Percentiles rank a stretch among this genome's conserved stretches.
Evolutionary conservation across 2,329 filamentous ascomycete genomes (phyloP).

Genomic region (Acrodontium crateriforme): DNA sequence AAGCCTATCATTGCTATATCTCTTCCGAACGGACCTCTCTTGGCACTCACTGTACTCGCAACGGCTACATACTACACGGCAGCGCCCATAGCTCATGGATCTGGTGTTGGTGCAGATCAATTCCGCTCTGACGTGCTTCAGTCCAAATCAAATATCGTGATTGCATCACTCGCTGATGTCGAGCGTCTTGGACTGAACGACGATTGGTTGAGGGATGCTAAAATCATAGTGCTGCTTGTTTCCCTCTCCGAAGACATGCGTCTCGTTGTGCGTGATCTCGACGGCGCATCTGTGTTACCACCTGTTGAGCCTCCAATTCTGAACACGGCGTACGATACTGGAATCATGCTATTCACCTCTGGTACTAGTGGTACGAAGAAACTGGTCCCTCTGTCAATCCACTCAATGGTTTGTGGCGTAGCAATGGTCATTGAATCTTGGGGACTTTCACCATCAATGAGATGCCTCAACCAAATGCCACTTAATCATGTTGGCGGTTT

Average conservation of each 20-base stretch:
- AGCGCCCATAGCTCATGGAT: conserved; percentile 38
- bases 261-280: conserved; percentile 20
- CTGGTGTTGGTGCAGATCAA: conserved; percentile 32
- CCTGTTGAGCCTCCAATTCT: conserved; percentile 2
- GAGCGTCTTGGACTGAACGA: conserved; percentile 26
- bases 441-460: conserved; percentile 34
- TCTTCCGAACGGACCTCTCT: conserved; percentile 39
- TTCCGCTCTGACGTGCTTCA: conserved; percentile 38
- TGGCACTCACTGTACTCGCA: conserved; percentile 38
- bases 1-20: conserved; percentile 38
- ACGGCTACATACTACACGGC: conserved; percentile 38
- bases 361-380: conserved; percentile 47
- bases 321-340: conserved; percentile 35
- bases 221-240: conserved; percentile 28
- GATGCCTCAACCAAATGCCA: conserved; percentile 47
- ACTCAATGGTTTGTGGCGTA: conserved; percentile 38
- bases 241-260: conserved; percentile 25
- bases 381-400: conserved; percentile 39
- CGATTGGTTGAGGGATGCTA: conserved; percentile 20
- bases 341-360: conserved; percentile 42
- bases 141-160: conserved; percentile 32
- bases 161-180: conserved; percentile 31
- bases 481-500: conserved; percentile 42
- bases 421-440: conserved; percentile 41
- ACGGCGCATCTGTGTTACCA: conserved; percentile 2